Base-by-base conservation (phyloP, 495 filamentous ascomycete species). In the Hypoxylon fragiforme region DNA sequence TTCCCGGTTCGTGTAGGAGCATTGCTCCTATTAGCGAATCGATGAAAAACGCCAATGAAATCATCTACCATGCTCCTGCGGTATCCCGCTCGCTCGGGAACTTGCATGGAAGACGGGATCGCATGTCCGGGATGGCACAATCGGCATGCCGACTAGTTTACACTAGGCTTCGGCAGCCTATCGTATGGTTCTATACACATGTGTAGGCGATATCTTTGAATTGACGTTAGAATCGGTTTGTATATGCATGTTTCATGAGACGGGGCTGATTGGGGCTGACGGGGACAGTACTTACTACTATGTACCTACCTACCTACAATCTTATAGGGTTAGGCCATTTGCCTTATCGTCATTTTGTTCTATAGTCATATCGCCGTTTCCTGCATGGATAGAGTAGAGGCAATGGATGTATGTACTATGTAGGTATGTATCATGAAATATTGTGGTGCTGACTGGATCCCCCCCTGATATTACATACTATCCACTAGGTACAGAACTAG, bases 81-180 rank as follows among this genome's bases (percentile, higher is more conserved):
- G 2, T 13, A 15, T 42, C 15, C 57, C 50, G 35, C 28, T 44
- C 37, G 26, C 39, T 26, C 43, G 43, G 46, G 2, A 43, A 15
- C 19, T 14, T 39, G 57, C 51, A 51, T 55, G 24, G 11, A 15
- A 18, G 31, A 28, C 35, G 42, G 30, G 50, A 35, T 3, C 14
- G 2, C 8, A 24, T 12, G 26, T 19, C 44, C 40, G 34, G 57
- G 6, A 50, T 40, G 16, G 32, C 50, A 44, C 37, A 19, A 38
- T 15, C 0, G 45, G 15, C n/a, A 24, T 8, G 31, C 6, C n/a
- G n/a, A 7, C 31, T 35, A 30, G 26, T 5, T 5, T 11, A 5
- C 34, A 18, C 21, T 18, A 31, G 7, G 32, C 20, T 20, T 38
- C 41, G 34, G 15, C 21, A 3, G 14, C 13, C 46, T 50, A 50